Base-by-base conservation (phyloP, 2,329 filamentous ascomycete genomes). In the Sclerotiophoma versabilis region DNA sequence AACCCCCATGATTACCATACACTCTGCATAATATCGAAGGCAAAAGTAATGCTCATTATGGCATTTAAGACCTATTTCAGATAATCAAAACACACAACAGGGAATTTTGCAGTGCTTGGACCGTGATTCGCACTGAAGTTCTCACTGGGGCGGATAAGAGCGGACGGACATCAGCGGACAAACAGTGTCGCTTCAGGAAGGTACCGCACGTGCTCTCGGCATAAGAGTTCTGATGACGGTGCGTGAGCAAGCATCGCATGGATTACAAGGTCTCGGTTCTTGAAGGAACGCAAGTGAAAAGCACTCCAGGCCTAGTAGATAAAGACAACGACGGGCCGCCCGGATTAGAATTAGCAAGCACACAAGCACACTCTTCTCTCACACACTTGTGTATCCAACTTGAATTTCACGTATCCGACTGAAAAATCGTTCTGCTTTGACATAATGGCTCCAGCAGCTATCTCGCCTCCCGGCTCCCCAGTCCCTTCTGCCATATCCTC, bases 401-500 rank as follows among this genome's bases (percentile, higher is more conserved):
- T 30, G 30, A 47, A 29, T 15, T 27, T 5, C 11, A 19, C 10
- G 11, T 36, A 41, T 15, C 11, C 34, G 11, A 26, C 11, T 27
- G 20, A 22, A 47, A 5, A 3, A 42, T 36, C 11, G 22, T 4
- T 12, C 14, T n/a, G 14, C 22, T 41, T 29, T 17, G n/a, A 54
- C 44, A 66, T 19, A 23, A 72, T 73, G 69, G 69, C 72, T 10
- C 72, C 71, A 14, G 58, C 68, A 52, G 70, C 72, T 38, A 71
- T 74, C 43, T 73, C 76, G 49, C 75, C 76, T 50, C 80, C 80
- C 58, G 74, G 78, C 63, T 75, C 73, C n/a, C 70, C 73, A 11
- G 58, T 54, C 11, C 60, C 59, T 8, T 55, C 63, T 20, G 49
- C 65, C 20, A 62, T 59, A 14, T 56, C 60, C n/a, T 60, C 66